Base-by-base conservation (phyloP, 2,329 filamentous ascomycete species). In the Alternaria gaisen region DNA sequence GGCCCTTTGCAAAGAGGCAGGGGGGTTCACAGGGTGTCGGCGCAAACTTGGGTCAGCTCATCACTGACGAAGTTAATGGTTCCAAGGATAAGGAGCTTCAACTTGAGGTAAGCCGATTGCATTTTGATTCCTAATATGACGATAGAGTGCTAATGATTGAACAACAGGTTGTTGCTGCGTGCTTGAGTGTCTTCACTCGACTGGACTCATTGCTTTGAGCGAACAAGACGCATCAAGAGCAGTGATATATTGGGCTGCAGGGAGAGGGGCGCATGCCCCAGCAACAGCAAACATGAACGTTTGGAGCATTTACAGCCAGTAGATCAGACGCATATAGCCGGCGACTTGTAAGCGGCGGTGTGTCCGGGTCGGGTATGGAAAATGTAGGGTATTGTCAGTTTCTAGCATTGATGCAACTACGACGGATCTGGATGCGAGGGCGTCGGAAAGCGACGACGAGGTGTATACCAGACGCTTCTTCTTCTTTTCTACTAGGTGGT, bases 151-250 rank as follows among this genome's bases (percentile, higher is more conserved):
- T 78, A 62, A 79, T 48, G 30, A 16, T 11, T 20, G 36, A 60
- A 24, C 20, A 44, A 59, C 61, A 90, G 87, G 89, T 92, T 74
- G 93, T 99, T 55, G 94, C 95, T 53, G 95, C 95, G 70, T 98
- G 95, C 80, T 83, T 99, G 80, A 97, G 91, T 82, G 95, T 99
- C 74, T 99, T 99, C 80, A 99, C 95, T 67, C 89, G 94, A 77
- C 91, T 99, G 74, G 95, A 99, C 83, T 98, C 95, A 53, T 85
- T 99, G 64, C 89, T 99, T 79, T 99, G 87, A 83, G 66, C 43
- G 16, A 52, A 30, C 26, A 46, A 24, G 20, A 36, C 18, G 50
- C 9, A 47, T 38, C 42, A 46, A 50, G 30, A 47, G 32, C 14
- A 42, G 30, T 30, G 24, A 22, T 44, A 20, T 28, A 48, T 14